These are phyloP conservation scores for Agrostemma githago DNA, from an alignment of 148 eudicot species.

Conservation along the genomic window DNA sequence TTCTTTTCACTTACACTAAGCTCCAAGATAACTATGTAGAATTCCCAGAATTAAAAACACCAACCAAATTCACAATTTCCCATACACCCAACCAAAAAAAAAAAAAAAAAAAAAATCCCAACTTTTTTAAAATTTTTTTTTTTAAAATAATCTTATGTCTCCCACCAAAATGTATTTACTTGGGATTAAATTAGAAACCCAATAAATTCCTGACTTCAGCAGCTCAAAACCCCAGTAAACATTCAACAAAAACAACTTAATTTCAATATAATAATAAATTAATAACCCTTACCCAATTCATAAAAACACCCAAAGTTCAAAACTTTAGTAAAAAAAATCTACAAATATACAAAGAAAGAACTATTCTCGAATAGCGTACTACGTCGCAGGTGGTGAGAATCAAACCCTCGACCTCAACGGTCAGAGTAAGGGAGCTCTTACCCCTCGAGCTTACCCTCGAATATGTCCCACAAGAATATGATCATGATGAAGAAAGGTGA, in stretches of 20 bases:
- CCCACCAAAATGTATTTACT: constrained; percentile 8
- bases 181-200: constrained; percentile 17
- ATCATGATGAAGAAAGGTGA: constrained; percentile 12
- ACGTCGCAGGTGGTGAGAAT: no score
- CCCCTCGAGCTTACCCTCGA: no score
- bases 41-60: not conserved
- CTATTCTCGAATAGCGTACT: not conserved
- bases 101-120: constrained; percentile 8
- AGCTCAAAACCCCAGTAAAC: constrained; percentile 27
- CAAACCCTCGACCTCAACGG: no score
- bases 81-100: not conserved
- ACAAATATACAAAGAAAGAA: not conserved
- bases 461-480: not conserved
- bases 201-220: constrained; percentile 30
- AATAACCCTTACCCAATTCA: not conserved
- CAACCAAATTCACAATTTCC: constrained; percentile 7
- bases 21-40: not conserved
- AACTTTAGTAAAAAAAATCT: not conserved
- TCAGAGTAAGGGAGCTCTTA: no score
- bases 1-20: not conserved
- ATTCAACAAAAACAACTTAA: not conserved
- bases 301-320: not conserved
- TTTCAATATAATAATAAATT: not conserved
- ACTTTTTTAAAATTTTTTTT: not conserved
- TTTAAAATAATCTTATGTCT: not conserved